Evolutionary conservation across 2,329 filamentous ascomycete species (phyloP).

Genomic region (Epicoccum sorghinum): DNA sequence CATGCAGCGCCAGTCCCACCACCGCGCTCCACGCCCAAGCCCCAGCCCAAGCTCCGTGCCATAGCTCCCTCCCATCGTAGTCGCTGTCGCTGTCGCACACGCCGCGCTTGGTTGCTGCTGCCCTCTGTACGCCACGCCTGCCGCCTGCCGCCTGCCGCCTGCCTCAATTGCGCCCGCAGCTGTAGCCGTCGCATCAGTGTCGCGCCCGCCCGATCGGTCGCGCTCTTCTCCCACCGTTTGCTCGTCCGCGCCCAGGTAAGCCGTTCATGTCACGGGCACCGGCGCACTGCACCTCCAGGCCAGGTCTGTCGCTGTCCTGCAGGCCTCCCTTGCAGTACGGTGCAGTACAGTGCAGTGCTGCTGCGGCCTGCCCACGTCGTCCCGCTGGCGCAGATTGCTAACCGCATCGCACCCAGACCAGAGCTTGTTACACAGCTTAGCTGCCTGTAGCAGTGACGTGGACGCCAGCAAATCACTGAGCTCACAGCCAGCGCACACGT

Average conservation of each 20-base stretch:
- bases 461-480: constrained; percentile 48
- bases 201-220: constrained; percentile 5
- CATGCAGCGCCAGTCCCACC: constrained; percentile 6
- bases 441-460: constrained; percentile 41
- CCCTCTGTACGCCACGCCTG: constrained; percentile 12
- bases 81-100: constrained; percentile 18
- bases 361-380: background rate
- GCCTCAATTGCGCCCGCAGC: constrained; percentile 17
- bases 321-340: background rate
- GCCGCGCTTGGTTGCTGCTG: background rate
- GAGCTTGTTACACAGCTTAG: too few species aligned
- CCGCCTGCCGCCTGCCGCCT: constrained; percentile 13
- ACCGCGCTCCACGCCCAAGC: background rate
- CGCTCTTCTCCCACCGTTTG: constrained; percentile 9
- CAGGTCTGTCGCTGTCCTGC: background rate
- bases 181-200: background rate
- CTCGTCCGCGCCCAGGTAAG: constrained; percentile 3
- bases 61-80: background rate
- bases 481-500: constrained; percentile 52
- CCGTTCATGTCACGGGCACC: background rate
- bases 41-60: background rate
- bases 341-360: too few species aligned
- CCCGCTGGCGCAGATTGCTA: background rate
- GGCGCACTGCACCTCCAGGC: too few species aligned
- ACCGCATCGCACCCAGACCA: background rate